These are phyloP conservation scores for Scortechinia acanthostroma DNA, from an alignment of 2,329 filamentous ascomycete species.

Conservation along the genomic window DNA sequence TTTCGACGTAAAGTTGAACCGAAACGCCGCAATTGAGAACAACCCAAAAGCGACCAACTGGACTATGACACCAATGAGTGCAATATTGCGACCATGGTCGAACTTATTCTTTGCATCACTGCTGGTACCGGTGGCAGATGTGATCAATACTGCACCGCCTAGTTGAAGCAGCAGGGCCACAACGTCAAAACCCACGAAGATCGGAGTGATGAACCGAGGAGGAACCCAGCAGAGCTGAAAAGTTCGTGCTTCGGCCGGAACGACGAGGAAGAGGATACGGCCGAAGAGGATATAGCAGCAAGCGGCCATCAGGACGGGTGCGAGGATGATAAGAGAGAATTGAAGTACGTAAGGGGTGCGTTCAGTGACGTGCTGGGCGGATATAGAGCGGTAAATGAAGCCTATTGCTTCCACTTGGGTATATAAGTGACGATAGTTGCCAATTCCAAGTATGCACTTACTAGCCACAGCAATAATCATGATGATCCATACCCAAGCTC, in stretches of 20 bases:
- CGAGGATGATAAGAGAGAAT: constrained; percentile 16
- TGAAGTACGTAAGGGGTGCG: constrained; percentile 13
- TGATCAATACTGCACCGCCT: constrained; percentile 6
- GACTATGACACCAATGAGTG: neutral
- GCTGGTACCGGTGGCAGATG: neutral
- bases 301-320: constrained; percentile 19
- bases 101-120: neutral
- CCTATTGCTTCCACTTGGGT: constrained; percentile 11
- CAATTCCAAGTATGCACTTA: constrained; percentile 9
- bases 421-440: neutral
- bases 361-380: constrained; percentile 6
- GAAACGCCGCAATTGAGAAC: neutral
- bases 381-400: constrained; percentile 10
- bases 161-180: constrained; percentile 14
- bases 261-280: constrained; percentile 15
- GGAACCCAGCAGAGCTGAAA: constrained; percentile 12
- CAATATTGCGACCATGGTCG: neutral
- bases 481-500: constrained; percentile 17
- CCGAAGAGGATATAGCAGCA: constrained; percentile 19
- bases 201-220: constrained; percentile 13
- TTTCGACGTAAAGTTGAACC: neutral
- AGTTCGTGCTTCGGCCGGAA: constrained; percentile 10
- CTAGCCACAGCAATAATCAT: constrained; percentile 20
- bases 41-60: neutral
- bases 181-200: constrained; percentile 14